Evolutionary conservation across 257 asterid genomes (phyloP), one percentile per base, ranked within the genome.

Genomic region (Forsythia viridissima): DNA sequence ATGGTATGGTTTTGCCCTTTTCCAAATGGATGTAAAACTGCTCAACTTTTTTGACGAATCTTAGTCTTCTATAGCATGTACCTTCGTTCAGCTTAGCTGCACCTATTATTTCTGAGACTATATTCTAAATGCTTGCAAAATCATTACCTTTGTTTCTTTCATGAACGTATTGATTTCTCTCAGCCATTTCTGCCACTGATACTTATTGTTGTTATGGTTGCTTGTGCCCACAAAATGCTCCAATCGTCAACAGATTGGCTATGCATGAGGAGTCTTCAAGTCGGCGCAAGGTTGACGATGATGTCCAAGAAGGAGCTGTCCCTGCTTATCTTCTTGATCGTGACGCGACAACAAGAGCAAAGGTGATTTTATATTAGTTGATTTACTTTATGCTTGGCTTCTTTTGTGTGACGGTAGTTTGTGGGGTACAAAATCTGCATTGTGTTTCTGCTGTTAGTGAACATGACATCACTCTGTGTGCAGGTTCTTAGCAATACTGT

Each of bases 301-400:
- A 90, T 78, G 99, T 93, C 67, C 92, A 78, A 12, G 97, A 92
- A 44, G 98, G 99, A 21, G 98, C 99, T 79, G 77, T 91, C 81
- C 99, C 99, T 84, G 96, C 98, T 34, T 95, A 95, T 85, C 96
- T 95, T 80, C 93, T 95, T 72, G 99, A 95, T 82, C 99, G 99
- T 93, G 97, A 95, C 42, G 90, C 86, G 77, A 93, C 98, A 43
- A 85, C 97, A 21, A 87, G 99, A 81, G 96, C 97, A 0, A 95
- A 95, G 98, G 99, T 87, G 82, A 61, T 70, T 59, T 67, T 70
- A 1, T 70, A 20, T 78, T 76, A 40, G 12, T 76, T 3, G 12
- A 40, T 68, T 72, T 66, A 12, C 75, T 48, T 72, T 36, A 39
- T 57, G 61, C 80, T 67, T 30, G 41, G 34, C 30, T 75, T 44